These are phyloP conservation scores for Yamagishiella unicocca DNA, from an alignment of 139 green algal species.

Conservation along the genomic window DNA sequence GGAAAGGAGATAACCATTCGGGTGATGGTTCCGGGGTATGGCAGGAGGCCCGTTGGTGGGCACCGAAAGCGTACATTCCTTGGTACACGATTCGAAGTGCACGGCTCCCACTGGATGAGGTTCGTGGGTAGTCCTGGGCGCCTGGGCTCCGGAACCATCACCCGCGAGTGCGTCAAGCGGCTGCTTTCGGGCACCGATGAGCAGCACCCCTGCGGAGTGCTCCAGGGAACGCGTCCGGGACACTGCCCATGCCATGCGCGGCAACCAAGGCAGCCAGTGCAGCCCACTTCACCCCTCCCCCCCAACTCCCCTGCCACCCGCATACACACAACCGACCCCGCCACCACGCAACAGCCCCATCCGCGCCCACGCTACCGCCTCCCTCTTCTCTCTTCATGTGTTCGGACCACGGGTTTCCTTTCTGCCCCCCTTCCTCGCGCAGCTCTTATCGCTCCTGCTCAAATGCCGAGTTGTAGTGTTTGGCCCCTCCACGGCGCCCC, in stretches of 20 bases:
- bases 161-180: too few relatives aligned
- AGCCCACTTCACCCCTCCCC: neutral
- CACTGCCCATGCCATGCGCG: too few relatives aligned
- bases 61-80: neutral
- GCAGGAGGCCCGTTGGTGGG: neutral
- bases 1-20: too few relatives aligned
- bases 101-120: too few relatives aligned
- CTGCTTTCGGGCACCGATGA: too few relatives aligned
- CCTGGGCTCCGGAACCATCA: too few relatives aligned
- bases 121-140: too few relatives aligned
- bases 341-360: neutral
- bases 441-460: conserved; percentile 3
- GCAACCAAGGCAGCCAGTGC: neutral
- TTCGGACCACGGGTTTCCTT: too few relatives aligned
- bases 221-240: too few relatives aligned
- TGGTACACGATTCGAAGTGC: neutral
- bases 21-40: neutral
- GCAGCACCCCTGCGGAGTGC: too few relatives aligned
- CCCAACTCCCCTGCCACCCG: neutral
- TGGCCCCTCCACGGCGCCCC: neutral
- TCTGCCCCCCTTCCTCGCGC: too few relatives aligned
- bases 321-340: neutral
- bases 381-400: neutral
- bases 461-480: conserved; percentile 23
- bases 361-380: neutral